phyloP scores from a whole-genome alignment of 2,329 filamentous ascomycete species.

The Nothopassalora personata region DNA sequence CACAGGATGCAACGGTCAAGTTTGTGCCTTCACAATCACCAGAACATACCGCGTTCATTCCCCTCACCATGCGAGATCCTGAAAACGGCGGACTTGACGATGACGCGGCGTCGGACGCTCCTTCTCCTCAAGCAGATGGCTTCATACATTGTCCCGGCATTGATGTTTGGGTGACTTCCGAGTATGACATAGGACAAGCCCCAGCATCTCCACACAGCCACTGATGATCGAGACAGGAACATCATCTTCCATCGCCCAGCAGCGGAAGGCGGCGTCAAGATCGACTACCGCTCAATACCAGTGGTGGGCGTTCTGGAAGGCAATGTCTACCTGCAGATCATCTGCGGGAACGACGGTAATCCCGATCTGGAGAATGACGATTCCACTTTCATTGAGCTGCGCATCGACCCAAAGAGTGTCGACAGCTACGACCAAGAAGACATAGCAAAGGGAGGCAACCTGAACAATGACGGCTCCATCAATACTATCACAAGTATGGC shows the following conservation, averaged over 20 bases:
- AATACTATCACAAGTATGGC: slow-evolving; percentile 19
- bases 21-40: neutral
- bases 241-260: slow-evolving; percentile 60
- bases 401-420: slow-evolving; percentile 51
- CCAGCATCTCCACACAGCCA: neutral
- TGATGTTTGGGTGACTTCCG: slow-evolving; percentile 46
- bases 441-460: neutral
- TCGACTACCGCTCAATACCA: slow-evolving; percentile 69
- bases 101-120: neutral
- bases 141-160: slow-evolving; percentile 26
- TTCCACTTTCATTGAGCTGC: slow-evolving; percentile 62
- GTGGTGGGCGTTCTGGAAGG: slow-evolving; percentile 66
- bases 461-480: neutral
- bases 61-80: neutral
- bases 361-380: slow-evolving; percentile 51
- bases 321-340: slow-evolving; percentile 63
- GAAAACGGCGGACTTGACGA: neutral
- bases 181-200: slow-evolving; percentile 25
- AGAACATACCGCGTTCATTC: neutral
- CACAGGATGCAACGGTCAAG: neutral
- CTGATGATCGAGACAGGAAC: slow-evolving; percentile 35
- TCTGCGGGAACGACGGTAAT: slow-evolving; percentile 53
- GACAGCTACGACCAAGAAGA: slow-evolving; percentile 1
- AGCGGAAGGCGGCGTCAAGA: slow-evolving; percentile 56
- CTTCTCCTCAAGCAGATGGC: slow-evolving; percentile 10